Evolutionary conservation across 2,329 filamentous ascomycete species (phyloP).

Genomic region (Orbilia oligospora): DNA sequence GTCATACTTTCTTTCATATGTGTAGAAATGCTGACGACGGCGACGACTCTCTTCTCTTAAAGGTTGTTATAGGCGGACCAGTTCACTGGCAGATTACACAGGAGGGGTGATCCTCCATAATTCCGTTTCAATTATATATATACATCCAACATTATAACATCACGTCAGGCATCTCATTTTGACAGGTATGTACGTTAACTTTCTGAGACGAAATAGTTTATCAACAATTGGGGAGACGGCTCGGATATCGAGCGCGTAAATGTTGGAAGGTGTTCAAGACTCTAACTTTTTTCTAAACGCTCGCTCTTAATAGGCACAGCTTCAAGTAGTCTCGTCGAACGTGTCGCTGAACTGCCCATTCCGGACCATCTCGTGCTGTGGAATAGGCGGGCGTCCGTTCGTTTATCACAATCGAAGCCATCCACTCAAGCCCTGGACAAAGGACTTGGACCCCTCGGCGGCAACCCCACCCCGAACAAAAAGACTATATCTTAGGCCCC

Average conservation of each 20-base stretch:
- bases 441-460: conserved; percentile 45
- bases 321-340: neutral
- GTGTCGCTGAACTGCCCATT: conserved; percentile 39
- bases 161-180: conserved; percentile 31
- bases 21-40: conserved; percentile 17
- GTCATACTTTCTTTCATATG: neutral
- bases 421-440: conserved; percentile 41
- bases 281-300: conserved; percentile 31
- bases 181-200: conserved; percentile 48
- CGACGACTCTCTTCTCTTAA: neutral
- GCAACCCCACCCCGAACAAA: conserved; percentile 57
- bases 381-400: conserved; percentile 33
- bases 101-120: conserved; percentile 44
- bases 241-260: conserved; percentile 24
- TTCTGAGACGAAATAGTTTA: conserved; percentile 2
- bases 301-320: conserved; percentile 15
- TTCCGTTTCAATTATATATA: conserved; percentile 48
- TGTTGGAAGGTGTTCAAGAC: conserved; percentile 12
- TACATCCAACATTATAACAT: conserved; percentile 15
- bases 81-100: conserved; percentile 38
- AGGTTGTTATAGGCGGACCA: conserved; percentile 24
- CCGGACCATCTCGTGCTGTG: conserved; percentile 19
- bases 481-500: conserved; percentile 27
- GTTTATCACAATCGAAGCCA: conserved; percentile 51
- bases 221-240: conserved; percentile 16